Base-by-base conservation (phyloP, 768 basidiomycete species). In the Chlorophyllum brunneum region DNA sequence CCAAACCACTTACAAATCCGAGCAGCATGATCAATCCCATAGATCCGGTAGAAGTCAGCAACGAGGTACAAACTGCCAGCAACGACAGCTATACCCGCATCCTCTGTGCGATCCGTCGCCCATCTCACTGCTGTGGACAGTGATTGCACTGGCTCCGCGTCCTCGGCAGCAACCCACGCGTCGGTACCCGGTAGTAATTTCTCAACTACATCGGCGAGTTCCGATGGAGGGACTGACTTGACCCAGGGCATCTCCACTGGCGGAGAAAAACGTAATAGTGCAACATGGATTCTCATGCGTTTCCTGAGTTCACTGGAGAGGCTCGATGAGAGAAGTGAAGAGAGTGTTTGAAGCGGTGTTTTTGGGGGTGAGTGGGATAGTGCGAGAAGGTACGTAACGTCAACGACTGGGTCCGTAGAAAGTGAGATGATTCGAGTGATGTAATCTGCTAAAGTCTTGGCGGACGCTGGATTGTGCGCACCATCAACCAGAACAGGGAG, bases 231-330 rank as follows among this genome's bases (percentile, higher is more conserved):
- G 0, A 86, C 84, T 3, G 84, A 70, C 31, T 72, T 78, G 22
- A 98, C 85, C 97, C 97, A 99, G 0, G 95, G 92, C 97, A 99
- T 98, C 2, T 86, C 90, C 2, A 85, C 88, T 0, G 93, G 89
- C 3, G 80, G 82, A 2, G 83, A 76, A 65, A 95, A 95, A 13
- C 66, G 65, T 18, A 86, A 61, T 1, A 82, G 69, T 2, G 85
- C 85, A 16, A 86, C 72, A 20, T 65, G 69, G 13, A 74, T 60
- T 20, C 68, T 68, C n/a, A 76, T 54, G 27, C 36, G 43, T n/a
- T 36, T 2, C 7, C 11, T 40, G 16, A 24, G 4, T 60, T 56
- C 26, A 72, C 55, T 16, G n/a, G 18, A 18, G 22, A 47, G 1
- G 61, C 61, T 6, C 62, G 48, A 5, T 67, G 2, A 70, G 6